Percentiles rank a stretch among this genome's conserved stretches.
phyloP scores from a whole-genome alignment of 2,329 filamentous ascomycete species.

The Fusarium sp. region DNA sequence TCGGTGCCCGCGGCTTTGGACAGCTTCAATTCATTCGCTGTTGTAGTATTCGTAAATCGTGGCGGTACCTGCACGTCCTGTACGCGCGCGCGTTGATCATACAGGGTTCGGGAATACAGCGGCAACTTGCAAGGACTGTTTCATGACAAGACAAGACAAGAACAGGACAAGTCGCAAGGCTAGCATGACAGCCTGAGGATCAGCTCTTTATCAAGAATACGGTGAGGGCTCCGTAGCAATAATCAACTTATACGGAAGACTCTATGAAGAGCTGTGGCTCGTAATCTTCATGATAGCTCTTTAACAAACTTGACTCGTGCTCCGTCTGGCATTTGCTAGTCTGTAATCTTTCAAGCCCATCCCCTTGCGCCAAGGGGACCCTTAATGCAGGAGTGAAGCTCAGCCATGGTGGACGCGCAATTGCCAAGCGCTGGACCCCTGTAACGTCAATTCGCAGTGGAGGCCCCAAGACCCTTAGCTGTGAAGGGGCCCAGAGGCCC shows the following conservation, averaged over 20 bases:
- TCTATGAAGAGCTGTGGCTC: not conserved
- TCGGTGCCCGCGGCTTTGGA: not conserved
- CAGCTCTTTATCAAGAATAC: not conserved
- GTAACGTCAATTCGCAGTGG: not conserved
- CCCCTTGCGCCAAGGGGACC: slow-evolving; percentile 9
- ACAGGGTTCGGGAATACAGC: not conserved
- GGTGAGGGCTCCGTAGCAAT: not conserved
- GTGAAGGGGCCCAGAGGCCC: not conserved
- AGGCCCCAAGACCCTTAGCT: slow-evolving; percentile 6
- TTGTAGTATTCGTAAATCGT: not conserved
- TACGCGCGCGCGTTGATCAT: not conserved
- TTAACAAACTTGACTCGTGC: not conserved
- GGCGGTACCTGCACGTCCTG: not conserved
- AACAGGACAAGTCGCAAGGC: not conserved
- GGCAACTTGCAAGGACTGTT: not conserved
- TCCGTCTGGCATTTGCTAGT: not conserved
- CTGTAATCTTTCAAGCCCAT: not conserved
- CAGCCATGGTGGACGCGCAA: slow-evolving; percentile 36
- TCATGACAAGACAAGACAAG: not conserved
- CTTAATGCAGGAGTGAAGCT: slow-evolving; percentile 20
- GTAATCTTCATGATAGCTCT: not conserved
- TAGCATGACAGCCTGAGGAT: not conserved
- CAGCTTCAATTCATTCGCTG: not conserved
- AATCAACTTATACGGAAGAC: not conserved
- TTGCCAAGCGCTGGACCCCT: slow-evolving; percentile 16